Base-by-base conservation (phyloP, 345 rosid species). In the Salix viminalis region DNA sequence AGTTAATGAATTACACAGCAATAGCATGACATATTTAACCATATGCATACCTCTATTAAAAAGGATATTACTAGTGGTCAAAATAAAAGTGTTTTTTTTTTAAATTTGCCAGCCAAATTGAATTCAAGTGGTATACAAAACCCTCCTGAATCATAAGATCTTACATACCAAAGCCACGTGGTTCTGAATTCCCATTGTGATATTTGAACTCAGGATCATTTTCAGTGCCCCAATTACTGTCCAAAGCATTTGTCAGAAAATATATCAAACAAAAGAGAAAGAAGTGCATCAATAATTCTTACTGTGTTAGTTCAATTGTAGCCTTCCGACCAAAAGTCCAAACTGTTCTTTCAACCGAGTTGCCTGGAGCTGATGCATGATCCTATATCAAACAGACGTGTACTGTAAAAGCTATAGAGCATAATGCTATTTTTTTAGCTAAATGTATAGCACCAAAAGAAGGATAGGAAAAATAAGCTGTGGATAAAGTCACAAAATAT, bases 201-300 rank as follows among this genome's bases (percentile, higher is more conserved):
- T 92, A 96, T 84, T 93, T 89, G 84, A 95, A 93, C 58, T 89
- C 96, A 2, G 91, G 89, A 86, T 93, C 96, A 72, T 86, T 91
- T 86, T 95, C 99, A 52, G 94, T 95, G 26, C 97, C 99, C 98
- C 98, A 95, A 75, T 91, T 93, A 81, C 99, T 91, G 96, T 75
- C 56, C 76, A 62, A 75, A 76, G 26, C 44, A 79, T 70, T 69
- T 24, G 58, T 80, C 64, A 87, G 72, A 80, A 21, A 69, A 58
- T 61, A 62, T 14, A 36, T 39, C 9, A 46, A 42, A 58, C 67
- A 66, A 67, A 62, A 71, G 34, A 36, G 15, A 37, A 36, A 1
- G 9, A 42, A 24, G 67, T 15, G 77, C 60, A 74, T 65, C 16
- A n/a, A 30, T 28, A 13, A 62, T 66, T 72, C 90, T 86, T 79